Evolutionary conservation across 1,284 basidiomycete species (phyloP), one percentile per base, ranked within the genome.

Genomic region (Grifola frondosa): DNA sequence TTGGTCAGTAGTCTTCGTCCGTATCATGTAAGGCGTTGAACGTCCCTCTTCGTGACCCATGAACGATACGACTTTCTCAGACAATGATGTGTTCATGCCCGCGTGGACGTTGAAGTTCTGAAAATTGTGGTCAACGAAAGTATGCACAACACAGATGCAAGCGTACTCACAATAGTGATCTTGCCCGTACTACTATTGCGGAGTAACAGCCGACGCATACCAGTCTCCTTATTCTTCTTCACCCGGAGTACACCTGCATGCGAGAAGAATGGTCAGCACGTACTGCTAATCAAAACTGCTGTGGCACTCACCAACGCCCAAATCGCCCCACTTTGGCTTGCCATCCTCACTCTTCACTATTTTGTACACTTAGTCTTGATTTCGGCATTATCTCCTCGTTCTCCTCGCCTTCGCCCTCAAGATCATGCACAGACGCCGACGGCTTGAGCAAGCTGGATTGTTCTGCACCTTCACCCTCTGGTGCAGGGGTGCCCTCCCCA

Each of bases 391-490:
- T 91, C 43, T 83, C 81, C 61, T 94, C 91, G 31, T 84, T 74
- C 62, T 94, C 87, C 66, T 93, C 91, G 13, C 87, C 87, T 55
- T 80, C 80, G n/a, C 86, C 86, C 52, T 86, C 85, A 36, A 69
- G 69, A 51, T 87, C 85, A 50, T 82, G 77, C 21, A 66, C 66
- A 25, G 58, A 61, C 7, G 68, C 70, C 19, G 65, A 65, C 6
- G 72, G 62, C 12, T 71, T 49, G 22, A 74, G 36, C 46, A 60
- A 62, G 25, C 52, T 49, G 4, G 53, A 47, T 38, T 63, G 63
- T 9, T 64, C 66, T 2, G 65, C 67, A 56, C 62, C 53, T 36
- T 66, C 65, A n/a, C 60, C 62, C 10, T 58, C 66, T 25, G 64
- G 57, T 25, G 68, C 67, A n/a, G 70, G 61, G 7, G 62, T 68